Evolutionary conservation across 139 green algal genomes (phyloP), one percentile per base, ranked within the genome.

Genomic region (Chloropicon primus): DNA sequence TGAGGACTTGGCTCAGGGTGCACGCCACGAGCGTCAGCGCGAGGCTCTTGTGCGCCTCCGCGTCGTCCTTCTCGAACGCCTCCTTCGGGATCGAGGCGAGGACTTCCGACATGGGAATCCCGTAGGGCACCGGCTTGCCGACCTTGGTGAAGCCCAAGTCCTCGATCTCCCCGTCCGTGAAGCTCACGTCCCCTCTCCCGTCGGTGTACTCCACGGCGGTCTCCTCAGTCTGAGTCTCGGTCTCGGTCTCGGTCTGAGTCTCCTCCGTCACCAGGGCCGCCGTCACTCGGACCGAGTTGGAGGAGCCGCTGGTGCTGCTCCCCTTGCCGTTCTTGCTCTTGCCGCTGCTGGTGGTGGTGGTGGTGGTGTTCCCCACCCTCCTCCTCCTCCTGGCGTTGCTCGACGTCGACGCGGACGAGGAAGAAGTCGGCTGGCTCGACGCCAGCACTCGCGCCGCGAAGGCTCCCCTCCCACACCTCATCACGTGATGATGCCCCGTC

Each of bases 81-180:
- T 93, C 86, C 0, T 78, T 28, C 1, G 94, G 94, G 80, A 98
- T 84, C 17, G 85, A 85, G 79, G 90, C 88, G 28, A 97, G 89
- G 28, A 98, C 89, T 27, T 96, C 81, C 0, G 81, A 86, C 3
- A 98, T 84, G 0, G 87, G 90, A 2, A 97, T 88, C 22, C 76
- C 74, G 22, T 94, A 85, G 2, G 93, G 93, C 71, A 98, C 80
- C 76, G 41, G 41, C 41, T 62, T 62, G 5, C 41, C 41, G 41
- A 62, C 41, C 41, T 62, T 62, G 41, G 41, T 62, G 41, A 62
- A 62, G 10, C 41, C 41, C 10, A 62, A 62, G 41, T 62, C 41
- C 17, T 17, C 10, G 41, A 62, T 62, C 41, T 62, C 41, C 10
- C 41, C 17, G 10, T 62, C 41, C 41, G 41, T 62, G 10, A 62